These are phyloP conservation scores for Vitis hybrid DNA, from an alignment of 177 flowering plant species.

Conservation along the genomic window DNA sequence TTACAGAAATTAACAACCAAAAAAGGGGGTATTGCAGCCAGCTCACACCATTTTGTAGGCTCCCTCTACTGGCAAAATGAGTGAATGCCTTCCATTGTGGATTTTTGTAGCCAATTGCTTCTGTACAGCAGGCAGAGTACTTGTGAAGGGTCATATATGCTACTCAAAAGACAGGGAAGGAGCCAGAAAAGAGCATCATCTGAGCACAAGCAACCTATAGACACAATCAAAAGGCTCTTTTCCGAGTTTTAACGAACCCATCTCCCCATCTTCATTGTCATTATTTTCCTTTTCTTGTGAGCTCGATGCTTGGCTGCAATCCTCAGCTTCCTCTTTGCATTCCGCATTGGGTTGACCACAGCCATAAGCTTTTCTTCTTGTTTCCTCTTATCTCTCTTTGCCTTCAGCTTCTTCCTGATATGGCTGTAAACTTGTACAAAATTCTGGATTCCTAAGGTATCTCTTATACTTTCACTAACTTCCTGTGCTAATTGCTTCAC, in stretches of 20 bases:
- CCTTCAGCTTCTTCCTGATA: constrained; percentile 62
- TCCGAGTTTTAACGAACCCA: constrained; percentile 33
- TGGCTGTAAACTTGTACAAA: constrained; percentile 50
- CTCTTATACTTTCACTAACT: constrained; percentile 40
- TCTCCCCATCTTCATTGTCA: constrained; percentile 64
- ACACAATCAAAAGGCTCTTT: no score
- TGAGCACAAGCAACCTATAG: no score
- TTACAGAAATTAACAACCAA: no score
- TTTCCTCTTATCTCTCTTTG: constrained; percentile 77
- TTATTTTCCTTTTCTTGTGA: constrained; percentile 81
- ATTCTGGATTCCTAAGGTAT: constrained; percentile 47
- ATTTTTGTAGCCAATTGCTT: no score
- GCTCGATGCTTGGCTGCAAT: constrained; percentile 63
- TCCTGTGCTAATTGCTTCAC: constrained; percentile 72
- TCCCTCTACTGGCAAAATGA: no score
- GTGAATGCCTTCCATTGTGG: no score
- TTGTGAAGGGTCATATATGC: no score
- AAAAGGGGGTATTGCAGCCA: no score
- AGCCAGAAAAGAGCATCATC: no score
- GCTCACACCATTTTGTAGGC: no score
- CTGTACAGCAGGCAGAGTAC: no score
- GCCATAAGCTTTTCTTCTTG: constrained; percentile 74
- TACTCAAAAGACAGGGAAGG: no score
- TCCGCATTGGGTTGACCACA: constrained; percentile 68
- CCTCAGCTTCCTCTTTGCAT: constrained; percentile 82